Base-by-base conservation (phyloP, 331 rosid genomes). In the Acacia concinna region DNA sequence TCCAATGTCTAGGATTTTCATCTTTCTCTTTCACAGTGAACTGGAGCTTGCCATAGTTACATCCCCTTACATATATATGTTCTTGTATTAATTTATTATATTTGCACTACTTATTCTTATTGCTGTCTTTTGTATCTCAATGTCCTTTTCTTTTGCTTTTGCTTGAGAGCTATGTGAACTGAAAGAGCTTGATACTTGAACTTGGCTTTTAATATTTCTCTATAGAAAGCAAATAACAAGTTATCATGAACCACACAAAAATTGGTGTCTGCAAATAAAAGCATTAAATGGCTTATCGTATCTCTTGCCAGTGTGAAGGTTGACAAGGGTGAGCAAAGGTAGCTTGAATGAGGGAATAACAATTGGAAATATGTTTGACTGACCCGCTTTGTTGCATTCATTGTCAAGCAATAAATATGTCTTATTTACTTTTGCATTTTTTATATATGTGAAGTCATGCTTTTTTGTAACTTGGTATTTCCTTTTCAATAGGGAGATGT, bases 401-500 rank as follows among this genome's bases (percentile, higher is more conserved):
- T 80, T 76, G 49, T 38, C 71, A 15, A 14, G 37, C 30, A n/a
- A 20, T 66, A 35, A 35, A 35, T 66, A 35, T 37, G 18, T 17
- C 3, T 12, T 15, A 27, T 70, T 27, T 70, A 15, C 6, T 56
- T 56, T 62, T 85, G 21, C 65, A 60, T 34, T 35, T n/a, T 78
- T 3, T 52, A 20, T 28, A 65, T 20, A 25, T 20, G 15, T 59
- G 21, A 84, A 30, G 52, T 56, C 41, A 54, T 60, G 59, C 68
- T 75, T 60, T 12, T 83, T 34, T 46, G 56, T 81, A 56, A 83
- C 71, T 23, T 52, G 57, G 1, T 56, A 65, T 14, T 30, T 66
- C 28, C 14, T 15, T 82, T 54, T 25, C 63, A 78, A 71, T 69
- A 94, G 99, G 99, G 99, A 80, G 99, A 96, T 54, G 99, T 96